phyloP scores from a whole-genome alignment of 2,329 filamentous ascomycete species.

The Penicillium olsonii region DNA sequence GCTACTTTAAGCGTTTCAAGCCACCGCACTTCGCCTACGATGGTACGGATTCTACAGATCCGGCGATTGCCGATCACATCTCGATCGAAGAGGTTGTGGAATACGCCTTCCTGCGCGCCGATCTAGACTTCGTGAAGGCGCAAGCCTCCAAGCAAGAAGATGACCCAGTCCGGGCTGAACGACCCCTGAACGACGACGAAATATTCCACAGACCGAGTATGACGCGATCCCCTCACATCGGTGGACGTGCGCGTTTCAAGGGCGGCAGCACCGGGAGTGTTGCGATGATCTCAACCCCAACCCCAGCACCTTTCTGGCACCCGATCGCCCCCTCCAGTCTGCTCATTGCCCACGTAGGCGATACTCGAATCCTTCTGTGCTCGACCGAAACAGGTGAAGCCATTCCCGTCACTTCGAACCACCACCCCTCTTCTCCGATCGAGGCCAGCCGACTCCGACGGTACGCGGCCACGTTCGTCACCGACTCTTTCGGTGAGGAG shows the following conservation, averaged over 20 bases:
- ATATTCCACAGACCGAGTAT: conserved; percentile 68
- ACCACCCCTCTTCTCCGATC: conserved; percentile 84
- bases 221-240: conserved; percentile 57
- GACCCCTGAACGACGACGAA: conserved; percentile 81
- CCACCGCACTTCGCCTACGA: conserved; percentile 71
- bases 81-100: conserved; percentile 64
- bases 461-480: conserved; percentile 83
- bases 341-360: conserved; percentile 86
- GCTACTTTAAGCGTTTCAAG: conserved; percentile 89
- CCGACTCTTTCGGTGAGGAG: conserved; percentile 96
- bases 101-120: conserved; percentile 90
- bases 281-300: conserved; percentile 88
- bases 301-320: conserved; percentile 92
- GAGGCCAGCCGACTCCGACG: conserved; percentile 82
- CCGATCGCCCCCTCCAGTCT: conserved; percentile 81
- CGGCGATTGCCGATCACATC: conserved; percentile 37
- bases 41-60: conserved; percentile 20
- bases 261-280: conserved; percentile 92
- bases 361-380: conserved; percentile 88
- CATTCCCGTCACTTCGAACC: conserved; percentile 81
- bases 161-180: conserved; percentile 70
- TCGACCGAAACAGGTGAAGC: conserved; percentile 79
- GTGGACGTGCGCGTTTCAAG: conserved; percentile 77
- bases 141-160: conserved; percentile 80
- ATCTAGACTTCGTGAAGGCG: conserved; percentile 89